These are phyloP conservation scores for Leccinum variabile DNA, from an alignment of 1,284 basidiomycete genomes.

Conservation along the genomic window DNA sequence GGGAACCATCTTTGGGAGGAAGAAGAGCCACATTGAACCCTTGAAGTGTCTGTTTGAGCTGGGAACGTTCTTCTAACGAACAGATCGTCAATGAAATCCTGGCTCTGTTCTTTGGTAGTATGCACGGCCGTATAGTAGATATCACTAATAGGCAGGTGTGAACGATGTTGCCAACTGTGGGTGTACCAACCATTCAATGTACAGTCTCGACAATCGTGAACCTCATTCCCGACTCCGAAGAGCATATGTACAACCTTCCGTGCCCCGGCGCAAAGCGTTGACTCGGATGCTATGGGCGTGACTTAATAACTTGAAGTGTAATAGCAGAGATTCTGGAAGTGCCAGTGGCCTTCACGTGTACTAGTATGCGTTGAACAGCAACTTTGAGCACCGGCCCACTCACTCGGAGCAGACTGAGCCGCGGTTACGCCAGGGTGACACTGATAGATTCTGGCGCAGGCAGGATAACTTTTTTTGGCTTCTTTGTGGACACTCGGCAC, in stretches of 20 bases:
- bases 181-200: slow-evolving; percentile 1
- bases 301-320: no score
- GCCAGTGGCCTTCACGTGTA: no score
- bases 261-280: no score
- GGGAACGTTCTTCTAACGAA: slow-evolving; percentile 50
- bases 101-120: slow-evolving; percentile 58
- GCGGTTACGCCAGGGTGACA: no score
- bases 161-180: slow-evolving; percentile 49
- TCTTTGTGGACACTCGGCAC: no score
- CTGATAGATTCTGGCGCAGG: no score
- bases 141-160: slow-evolving; percentile 51
- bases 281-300: no score
- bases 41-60: slow-evolving; percentile 55
- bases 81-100: slow-evolving; percentile 66
- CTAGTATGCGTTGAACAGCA: no score
- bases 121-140: slow-evolving; percentile 57
- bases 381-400: no score
- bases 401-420: no score
- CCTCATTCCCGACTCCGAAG: slow-evolving; percentile 44
- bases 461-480: no score
- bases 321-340: no score
- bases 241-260: slow-evolving; percentile 38
- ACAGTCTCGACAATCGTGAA: slow-evolving; percentile 5
- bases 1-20: slow-evolving; percentile 48
- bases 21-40: slow-evolving; percentile 50